Percentiles rank a stretch among this genome's conserved stretches.
These are phyloP conservation scores for Candida sithepensis DNA, from an alignment of 805 yeast species.

Conservation along the genomic window DNA sequence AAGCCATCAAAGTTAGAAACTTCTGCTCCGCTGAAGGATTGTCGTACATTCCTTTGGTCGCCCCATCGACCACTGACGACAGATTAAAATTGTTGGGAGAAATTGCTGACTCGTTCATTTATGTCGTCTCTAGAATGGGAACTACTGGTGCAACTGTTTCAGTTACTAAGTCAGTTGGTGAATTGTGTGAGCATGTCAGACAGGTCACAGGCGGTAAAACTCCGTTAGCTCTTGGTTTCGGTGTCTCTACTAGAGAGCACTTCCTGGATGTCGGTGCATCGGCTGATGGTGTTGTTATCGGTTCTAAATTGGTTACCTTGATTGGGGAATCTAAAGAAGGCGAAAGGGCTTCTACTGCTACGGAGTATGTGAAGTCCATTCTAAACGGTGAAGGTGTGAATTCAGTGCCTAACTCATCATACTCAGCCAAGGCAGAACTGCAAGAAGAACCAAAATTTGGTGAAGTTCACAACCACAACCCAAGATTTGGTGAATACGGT, in stretches of 20 bases:
- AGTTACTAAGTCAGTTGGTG: constrained; percentile 60
- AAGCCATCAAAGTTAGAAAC: constrained; percentile 82
- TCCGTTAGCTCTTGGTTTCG: constrained; percentile 95
- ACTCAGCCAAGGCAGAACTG: constrained; percentile 16
- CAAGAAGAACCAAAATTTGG: constrained; percentile 34
- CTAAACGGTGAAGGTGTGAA: constrained; percentile 52
- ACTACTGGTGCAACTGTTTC: constrained; percentile 84
- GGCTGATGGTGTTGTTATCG: constrained; percentile 96
- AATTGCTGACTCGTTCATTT: constrained; percentile 93
- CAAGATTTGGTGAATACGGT: constrained; percentile 92
- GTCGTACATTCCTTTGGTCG: constrained; percentile 89
- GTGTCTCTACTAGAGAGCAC: constrained; percentile 92
- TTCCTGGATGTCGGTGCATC: constrained; percentile 70
- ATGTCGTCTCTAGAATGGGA: constrained; percentile 97
- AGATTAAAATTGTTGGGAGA: constrained; percentile 73
- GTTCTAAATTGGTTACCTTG: constrained; percentile 74
- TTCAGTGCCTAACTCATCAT: constrained; percentile 21
- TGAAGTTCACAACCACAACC: constrained; percentile 65
- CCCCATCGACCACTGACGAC: constrained; percentile 94
- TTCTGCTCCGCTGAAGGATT: constrained; percentile 64
- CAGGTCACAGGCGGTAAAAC: constrained; percentile 65
- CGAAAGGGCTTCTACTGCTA: constrained; percentile 59
- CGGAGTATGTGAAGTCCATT: constrained; percentile 63
- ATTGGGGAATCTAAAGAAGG: constrained; percentile 63
- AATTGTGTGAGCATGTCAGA: constrained; percentile 72